Conservation (phyloP, 2,329 filamentous ascomycete genomes). For the Neophaeococcomyces aloes region DNA sequence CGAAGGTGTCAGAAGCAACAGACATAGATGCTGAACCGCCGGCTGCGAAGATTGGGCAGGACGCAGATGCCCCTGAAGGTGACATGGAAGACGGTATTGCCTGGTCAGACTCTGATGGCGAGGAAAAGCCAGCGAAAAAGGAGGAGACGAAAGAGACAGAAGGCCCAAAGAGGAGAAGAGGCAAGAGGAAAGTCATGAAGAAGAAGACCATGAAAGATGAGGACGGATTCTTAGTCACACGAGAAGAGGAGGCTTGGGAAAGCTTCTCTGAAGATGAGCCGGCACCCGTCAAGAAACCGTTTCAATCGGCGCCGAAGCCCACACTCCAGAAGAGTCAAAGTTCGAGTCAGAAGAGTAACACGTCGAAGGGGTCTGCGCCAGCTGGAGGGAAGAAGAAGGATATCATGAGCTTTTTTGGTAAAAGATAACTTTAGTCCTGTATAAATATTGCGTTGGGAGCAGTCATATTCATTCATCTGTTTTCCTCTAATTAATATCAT, state of each 20-base stretch:
- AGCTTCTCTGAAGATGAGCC: slow-evolving; percentile 87
- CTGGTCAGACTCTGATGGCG: slow-evolving; percentile 20
- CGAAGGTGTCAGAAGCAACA: slow-evolving; percentile 20
- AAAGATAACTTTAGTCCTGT: slow-evolving; percentile 46
- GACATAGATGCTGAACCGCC: slow-evolving; percentile 10
- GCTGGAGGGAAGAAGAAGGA: slow-evolving; percentile 41
- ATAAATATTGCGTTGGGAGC: too few species aligned
- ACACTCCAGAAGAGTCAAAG: slow-evolving; percentile 12
- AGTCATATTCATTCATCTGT: too few species aligned
- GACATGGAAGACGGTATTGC: slow-evolving; percentile 47
- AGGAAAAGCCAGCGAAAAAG: slow-evolving; percentile 5
- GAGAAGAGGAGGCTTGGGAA: slow-evolving; percentile 77
- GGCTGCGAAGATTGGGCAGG: slow-evolving; percentile 9
- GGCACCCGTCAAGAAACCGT: slow-evolving; percentile 29
- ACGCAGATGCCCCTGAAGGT: slow-evolving; percentile 13
- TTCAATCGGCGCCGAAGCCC: background rate
- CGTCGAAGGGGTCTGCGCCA: slow-evolving; percentile 24
- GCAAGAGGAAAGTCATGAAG: slow-evolving; percentile 69
- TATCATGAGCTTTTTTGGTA: slow-evolving; percentile 87
- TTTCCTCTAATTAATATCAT: too few species aligned
- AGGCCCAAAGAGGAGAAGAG: slow-evolving; percentile 58
- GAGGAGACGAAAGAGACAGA: slow-evolving; percentile 19
- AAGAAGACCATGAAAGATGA: slow-evolving; percentile 81
- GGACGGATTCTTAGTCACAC: slow-evolving; percentile 82
- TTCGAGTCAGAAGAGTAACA: slow-evolving; percentile 41